A percentile compares a stretch with the other conserved stretches of the same genome.
Conservation (phyloP, 2,329 filamentous ascomycete genomes). For the Pyricularia sp. region DNA sequence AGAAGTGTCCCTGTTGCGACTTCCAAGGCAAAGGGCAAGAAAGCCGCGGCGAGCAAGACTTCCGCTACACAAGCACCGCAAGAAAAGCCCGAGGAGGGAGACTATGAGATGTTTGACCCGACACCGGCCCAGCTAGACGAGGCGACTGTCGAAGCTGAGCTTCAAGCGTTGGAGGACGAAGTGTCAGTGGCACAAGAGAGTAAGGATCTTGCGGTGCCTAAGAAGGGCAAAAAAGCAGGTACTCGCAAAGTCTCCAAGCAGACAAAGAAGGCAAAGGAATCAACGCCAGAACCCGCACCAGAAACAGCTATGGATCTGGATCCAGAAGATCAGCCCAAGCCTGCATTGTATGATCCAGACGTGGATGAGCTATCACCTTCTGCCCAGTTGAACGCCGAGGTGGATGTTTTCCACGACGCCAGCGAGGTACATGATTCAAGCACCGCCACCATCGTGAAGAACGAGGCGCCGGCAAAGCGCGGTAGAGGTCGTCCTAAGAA, state of each 20-base stretch:
- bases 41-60: constrained; percentile 16
- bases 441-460: constrained; percentile 14
- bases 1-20: constrained; percentile 20
- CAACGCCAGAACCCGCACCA: constrained; percentile 10
- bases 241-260: constrained; percentile 43
- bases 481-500: constrained; percentile 23
- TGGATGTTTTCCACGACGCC: constrained; percentile 14
- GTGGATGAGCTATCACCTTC: constrained; percentile 9
- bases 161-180: constrained; percentile 37
- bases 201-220: constrained; percentile 33
- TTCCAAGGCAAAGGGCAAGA: constrained; percentile 19
- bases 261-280: constrained; percentile 33
- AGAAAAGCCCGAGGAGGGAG: constrained; percentile 15
- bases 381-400: constrained; percentile 4
- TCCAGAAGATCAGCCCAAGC: constrained; percentile 7
- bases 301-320: constrained; percentile 13
- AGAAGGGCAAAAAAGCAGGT: constrained; percentile 45
- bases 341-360: constrained; percentile 12
- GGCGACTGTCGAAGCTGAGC: constrained; percentile 39
- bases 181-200: constrained; percentile 28
- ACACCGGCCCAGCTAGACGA: constrained; percentile 34
- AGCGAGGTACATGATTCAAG: constrained; percentile 13
- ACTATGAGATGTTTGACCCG: constrained; percentile 46
- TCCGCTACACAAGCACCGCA: constrained; percentile 15
- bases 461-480: constrained; percentile 14